Conservation (phyloP, 331 rosid species). For the Rosa hybrid region DNA sequence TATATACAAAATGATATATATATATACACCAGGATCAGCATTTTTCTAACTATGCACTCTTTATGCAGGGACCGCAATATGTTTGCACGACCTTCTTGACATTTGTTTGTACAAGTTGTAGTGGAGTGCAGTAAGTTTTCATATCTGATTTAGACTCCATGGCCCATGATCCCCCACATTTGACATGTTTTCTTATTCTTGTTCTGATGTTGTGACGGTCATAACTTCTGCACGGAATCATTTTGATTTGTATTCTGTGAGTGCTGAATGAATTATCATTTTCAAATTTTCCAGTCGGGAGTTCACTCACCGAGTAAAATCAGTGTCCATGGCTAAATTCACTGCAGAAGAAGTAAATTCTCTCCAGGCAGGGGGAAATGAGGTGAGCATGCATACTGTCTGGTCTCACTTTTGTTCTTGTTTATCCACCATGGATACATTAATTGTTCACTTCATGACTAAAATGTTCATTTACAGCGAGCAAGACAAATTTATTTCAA, state of each 20-base stretch:
- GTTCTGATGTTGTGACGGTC: neutral
- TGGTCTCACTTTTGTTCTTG: neutral
- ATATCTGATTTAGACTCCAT: neutral
- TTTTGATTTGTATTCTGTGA: neutral
- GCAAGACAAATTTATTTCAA: conserved; percentile 74
- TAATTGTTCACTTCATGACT: conserved; percentile 14
- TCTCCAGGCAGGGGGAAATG: conserved; percentile 90
- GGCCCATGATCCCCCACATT: conserved; percentile 7
- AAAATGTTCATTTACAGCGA: conserved; percentile 48
- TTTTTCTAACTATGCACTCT: conserved; percentile 15
- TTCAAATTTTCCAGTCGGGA: conserved; percentile 69
- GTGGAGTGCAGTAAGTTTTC: conserved; percentile 90
- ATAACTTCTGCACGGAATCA: neutral
- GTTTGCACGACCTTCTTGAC: conserved; percentile 87
- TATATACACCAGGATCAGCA: neutral
- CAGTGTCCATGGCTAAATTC: conserved; percentile 88
- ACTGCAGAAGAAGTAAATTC: conserved; percentile 70
- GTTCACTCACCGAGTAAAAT: conserved; percentile 87
- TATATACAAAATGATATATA: neutral
- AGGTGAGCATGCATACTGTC: conserved; percentile 44
- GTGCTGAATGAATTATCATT: conserved; percentile 18
- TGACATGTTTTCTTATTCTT: neutral
- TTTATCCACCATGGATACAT: conserved; percentile 10
- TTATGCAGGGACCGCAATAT: conserved; percentile 88
- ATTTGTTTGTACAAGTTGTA: conserved; percentile 87